Percentiles rank a stretch among this genome's conserved stretches.
These are phyloP conservation scores for Garcia nutans DNA, from an alignment of 345 rosid genomes.

Conservation along the genomic window DNA sequence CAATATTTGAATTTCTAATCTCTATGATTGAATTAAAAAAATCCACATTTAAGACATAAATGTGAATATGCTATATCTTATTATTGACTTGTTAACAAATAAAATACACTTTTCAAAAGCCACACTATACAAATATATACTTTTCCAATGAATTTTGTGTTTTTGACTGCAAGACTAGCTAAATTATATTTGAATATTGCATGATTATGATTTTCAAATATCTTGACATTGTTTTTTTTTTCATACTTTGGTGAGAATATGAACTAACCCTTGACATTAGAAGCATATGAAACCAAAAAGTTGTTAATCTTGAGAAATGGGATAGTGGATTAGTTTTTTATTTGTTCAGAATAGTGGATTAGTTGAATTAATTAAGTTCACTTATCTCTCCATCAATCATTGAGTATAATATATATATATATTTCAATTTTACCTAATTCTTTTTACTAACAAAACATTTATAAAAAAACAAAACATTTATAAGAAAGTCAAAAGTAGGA, in stretches of 20 bases:
- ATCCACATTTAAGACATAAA: too few species aligned
- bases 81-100: too few species aligned
- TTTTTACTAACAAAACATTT: not conserved
- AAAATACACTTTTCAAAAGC: too few species aligned
- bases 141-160: too few species aligned
- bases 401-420: not conserved
- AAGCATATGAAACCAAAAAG: not conserved
- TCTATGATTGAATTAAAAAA: too few species aligned
- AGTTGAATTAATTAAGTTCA: not conserved
- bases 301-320: slow-evolving; percentile 1
- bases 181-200: too few species aligned
- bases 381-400: not conserved
- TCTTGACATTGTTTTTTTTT: not conserved
- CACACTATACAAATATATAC: too few species aligned
- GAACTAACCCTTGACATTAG: slow-evolving; percentile 21
- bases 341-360: not conserved
- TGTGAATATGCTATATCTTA: too few species aligned
- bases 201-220: not conserved
- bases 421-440: not conserved
- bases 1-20: too few species aligned
- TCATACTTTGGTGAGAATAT: not conserved
- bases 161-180: too few species aligned
- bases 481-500: not conserved
- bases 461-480: not conserved
- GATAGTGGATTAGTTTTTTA: not conserved